Evolutionary conservation across 2,329 filamentous ascomycete species (phyloP).

Genomic region (Fusarium albidum): DNA sequence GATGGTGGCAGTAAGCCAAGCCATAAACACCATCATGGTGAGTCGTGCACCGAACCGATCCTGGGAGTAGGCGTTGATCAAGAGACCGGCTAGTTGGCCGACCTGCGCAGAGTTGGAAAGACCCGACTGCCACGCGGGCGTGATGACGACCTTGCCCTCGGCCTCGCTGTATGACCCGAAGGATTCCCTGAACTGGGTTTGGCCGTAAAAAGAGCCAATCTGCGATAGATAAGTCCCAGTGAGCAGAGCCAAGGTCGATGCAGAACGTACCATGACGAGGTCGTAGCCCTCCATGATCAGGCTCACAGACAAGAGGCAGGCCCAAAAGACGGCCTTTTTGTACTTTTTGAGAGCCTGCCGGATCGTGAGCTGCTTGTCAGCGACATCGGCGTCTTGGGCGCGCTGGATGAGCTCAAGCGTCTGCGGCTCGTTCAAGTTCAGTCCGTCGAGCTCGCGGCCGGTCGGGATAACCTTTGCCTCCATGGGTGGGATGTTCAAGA

Average conservation of each 20-base stretch:
- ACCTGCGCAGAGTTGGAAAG: conserved; percentile 53
- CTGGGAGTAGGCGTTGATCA: conserved; percentile 50
- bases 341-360: conserved; percentile 7
- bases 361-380: not conserved
- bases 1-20: conserved; percentile 6
- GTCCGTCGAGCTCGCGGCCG: not conserved
- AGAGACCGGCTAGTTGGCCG: conserved; percentile 54
- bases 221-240: not conserved
- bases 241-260: too few species aligned
- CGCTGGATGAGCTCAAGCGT: not conserved
- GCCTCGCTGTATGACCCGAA: not conserved
- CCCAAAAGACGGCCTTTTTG: conserved; percentile 10
- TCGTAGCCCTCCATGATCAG: conserved; percentile 5
- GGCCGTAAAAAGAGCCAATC: conserved; percentile 11
- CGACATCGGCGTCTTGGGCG: not conserved
- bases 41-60: conserved; percentile 44
- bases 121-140: conserved; percentile 56
- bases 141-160: conserved; percentile 46
- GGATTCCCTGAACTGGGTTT: conserved; percentile 6
- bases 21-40: conserved; percentile 14
- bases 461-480: conserved; percentile 2
- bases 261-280: too few species aligned
- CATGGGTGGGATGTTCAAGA: not conserved
- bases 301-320: not conserved
- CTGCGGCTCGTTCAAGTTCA: conserved; percentile 3